Base-by-base conservation (phyloP, 495 filamentous ascomycete genomes). In the Penicillium paxilli region DNA sequence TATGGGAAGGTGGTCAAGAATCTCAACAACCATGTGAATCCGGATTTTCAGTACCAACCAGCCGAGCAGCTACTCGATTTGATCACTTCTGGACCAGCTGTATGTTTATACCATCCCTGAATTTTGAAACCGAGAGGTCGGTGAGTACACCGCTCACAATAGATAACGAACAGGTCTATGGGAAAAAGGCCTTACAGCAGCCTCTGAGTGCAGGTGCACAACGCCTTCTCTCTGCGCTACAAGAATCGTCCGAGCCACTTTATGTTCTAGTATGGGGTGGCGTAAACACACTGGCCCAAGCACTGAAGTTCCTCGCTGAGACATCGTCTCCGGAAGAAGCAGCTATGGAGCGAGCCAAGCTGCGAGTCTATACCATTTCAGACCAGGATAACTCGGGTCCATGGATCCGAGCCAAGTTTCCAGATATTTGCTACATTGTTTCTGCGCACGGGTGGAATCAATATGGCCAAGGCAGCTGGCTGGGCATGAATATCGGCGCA, bases 341-440 rank as follows among this genome's bases (percentile, higher is more conserved):
- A 9, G 40, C 40, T 9, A n/a, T 50, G 2, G 53, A 77, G 14
- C 54, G 60, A 3, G 53, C 66, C 5, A 68, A 65, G 30, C 60
- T 80, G 1, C 68, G 76, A 24, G 64, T 76, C 30, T 80, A 79
- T 48, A 56, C 74, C 37, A 74, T 79, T 49, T 74, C 72, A 8
- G 73, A 79, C 58, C 77, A 79, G 56, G 75, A 79, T 56, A 68
- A 80, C 52, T 70, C 71, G 0, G 73, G 67, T 8, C 46, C 63
- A 4, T 78, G 74, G 74, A 72, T 80, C 32, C 73, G 74, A 3
- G 56, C 51, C 10, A 62, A 62, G n/a, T 78, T 64, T 44, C 73
- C 77, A 4, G 67, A 71, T 21, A 54, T 80, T 20, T 72, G 70
- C 57, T 78, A 74, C 60, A 74, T 78, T 33, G 52, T 51, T 5